These are phyloP conservation scores for Pleurostoma richardsiae DNA, from an alignment of 2,329 filamentous ascomycete genomes.

Conservation along the genomic window DNA sequence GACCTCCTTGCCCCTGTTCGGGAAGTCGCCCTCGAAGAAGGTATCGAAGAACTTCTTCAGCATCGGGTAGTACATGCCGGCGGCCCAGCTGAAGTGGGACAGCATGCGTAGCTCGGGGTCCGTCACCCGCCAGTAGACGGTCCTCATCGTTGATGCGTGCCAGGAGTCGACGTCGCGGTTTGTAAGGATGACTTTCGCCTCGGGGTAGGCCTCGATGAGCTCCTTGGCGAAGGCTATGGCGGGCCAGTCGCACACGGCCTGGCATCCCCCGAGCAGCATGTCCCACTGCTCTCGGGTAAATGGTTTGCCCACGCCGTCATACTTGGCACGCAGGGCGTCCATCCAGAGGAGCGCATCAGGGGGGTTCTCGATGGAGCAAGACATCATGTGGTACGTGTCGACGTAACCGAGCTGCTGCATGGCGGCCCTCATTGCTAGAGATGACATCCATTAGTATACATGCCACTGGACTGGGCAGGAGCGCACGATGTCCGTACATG, in stretches of 20 bases:
- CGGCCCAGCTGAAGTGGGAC: conserved; percentile 10
- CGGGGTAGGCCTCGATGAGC: conserved; percentile 38
- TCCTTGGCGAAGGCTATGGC: conserved; percentile 30
- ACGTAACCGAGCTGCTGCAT: conserved; percentile 8
- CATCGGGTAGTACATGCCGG: conserved; percentile 9
- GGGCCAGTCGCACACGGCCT: conserved; percentile 15
- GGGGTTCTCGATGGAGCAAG: conserved; percentile 8
- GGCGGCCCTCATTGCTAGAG: conserved; percentile 5
- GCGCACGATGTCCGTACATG: conserved; percentile 1
- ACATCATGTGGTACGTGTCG: conserved; percentile 9
- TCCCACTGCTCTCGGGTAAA: conserved; percentile 38
- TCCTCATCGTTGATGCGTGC: conserved; percentile 18
- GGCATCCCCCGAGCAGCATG: conserved; percentile 35
- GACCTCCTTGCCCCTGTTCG: conserved; percentile 8
- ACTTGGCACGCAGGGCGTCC: conserved; percentile 16
- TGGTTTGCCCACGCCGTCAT: conserved; percentile 10
- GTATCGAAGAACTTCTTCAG: conserved; percentile 8
- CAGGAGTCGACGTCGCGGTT: conserved; percentile 33
- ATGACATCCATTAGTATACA: not conserved
- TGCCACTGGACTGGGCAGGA: not conserved
- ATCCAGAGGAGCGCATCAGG: conserved; percentile 14
- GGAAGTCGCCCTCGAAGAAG: conserved; percentile 9
- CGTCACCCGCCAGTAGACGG: conserved; percentile 6
- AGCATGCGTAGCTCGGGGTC: conserved; percentile 6
- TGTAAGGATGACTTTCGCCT: conserved; percentile 42